Conservation (phyloP, 2,329 filamentous ascomycete genomes). For the Hypoxylon sp. region DNA sequence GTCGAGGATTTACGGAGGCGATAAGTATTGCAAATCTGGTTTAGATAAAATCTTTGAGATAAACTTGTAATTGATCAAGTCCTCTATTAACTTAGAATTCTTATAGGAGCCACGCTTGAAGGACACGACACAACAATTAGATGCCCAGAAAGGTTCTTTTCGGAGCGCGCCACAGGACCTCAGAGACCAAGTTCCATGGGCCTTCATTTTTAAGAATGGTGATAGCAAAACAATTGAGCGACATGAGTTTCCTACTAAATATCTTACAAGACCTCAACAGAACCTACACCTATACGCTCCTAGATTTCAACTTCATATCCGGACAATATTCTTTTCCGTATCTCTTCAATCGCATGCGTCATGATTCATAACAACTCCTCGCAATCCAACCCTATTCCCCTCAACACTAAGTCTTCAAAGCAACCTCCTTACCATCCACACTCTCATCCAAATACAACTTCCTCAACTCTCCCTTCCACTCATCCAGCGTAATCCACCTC, state of each 20-base stretch:
- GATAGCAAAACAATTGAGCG: not conserved
- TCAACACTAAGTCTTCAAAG: not conserved
- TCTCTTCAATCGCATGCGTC: not conserved
- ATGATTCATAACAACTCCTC: not conserved
- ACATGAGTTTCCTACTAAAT: not conserved
- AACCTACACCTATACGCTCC: not conserved
- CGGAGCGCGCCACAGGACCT: not conserved
- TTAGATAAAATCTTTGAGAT: not conserved
- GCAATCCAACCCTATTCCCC: not conserved
- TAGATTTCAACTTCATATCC: not conserved
- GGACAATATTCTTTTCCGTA: not conserved
- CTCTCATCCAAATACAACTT: constrained; percentile 44
- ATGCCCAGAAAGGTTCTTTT: not conserved
- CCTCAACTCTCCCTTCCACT: constrained; percentile 50
- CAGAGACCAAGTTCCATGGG: not conserved
- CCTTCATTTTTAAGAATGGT: not conserved
- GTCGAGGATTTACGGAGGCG: constrained; percentile 23
- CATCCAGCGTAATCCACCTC: constrained; percentile 50
- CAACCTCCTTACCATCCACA: constrained; percentile 10
- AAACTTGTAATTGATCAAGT: too few relatives aligned
- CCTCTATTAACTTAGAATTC: too few relatives aligned
- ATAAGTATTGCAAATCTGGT: not conserved
- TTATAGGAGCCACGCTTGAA: too few relatives aligned
- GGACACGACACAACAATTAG: too few relatives aligned
- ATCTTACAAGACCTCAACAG: not conserved